Evolutionary conservation across 1,284 basidiomycete genomes (phyloP).

Genomic region (Cryptococcus neoformans): DNA sequence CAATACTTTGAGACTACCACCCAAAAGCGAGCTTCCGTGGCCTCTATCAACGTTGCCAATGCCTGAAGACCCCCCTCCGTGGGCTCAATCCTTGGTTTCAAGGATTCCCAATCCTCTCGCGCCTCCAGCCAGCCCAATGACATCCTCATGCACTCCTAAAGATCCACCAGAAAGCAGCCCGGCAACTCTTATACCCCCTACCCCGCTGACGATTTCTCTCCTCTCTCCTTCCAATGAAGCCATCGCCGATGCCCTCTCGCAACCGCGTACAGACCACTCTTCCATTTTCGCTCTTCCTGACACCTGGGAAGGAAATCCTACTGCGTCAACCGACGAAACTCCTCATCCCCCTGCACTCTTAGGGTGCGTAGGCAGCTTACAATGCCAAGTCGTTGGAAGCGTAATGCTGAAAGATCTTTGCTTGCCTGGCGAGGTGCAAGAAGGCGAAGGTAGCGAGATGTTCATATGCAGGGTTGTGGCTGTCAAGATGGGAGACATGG

Average conservation of each 20-base stretch:
- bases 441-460: slow-evolving; percentile 38
- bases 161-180: neutral
- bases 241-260: slow-evolving; percentile 32
- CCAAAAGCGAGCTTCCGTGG: slow-evolving; percentile 13
- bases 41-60: slow-evolving; percentile 12
- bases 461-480: slow-evolving; percentile 44
- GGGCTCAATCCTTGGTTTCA: slow-evolving; percentile 9
- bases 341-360: slow-evolving; percentile 8
- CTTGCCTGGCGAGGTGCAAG: neutral
- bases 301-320: slow-evolving; percentile 11
- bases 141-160: neutral
- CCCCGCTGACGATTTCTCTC: slow-evolving; percentile 32
- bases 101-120: slow-evolving; percentile 9
- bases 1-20: slow-evolving; percentile 5
- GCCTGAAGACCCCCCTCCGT: slow-evolving; percentile 14
- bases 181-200: slow-evolving; percentile 1
- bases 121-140: neutral
- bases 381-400: slow-evolving; percentile 11
- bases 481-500: slow-evolving; percentile 14
- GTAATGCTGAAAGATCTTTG: slow-evolving; percentile 12
- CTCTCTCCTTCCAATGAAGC: slow-evolving; percentile 22
- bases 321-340: slow-evolving; percentile 4
- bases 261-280: slow-evolving; percentile 26
- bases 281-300: slow-evolving; percentile 20
- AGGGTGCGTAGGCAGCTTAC: slow-evolving; percentile 14